Base-by-base conservation (phyloP, 352 stramenopile species). In the Thraustochytrium sp. region DNA sequence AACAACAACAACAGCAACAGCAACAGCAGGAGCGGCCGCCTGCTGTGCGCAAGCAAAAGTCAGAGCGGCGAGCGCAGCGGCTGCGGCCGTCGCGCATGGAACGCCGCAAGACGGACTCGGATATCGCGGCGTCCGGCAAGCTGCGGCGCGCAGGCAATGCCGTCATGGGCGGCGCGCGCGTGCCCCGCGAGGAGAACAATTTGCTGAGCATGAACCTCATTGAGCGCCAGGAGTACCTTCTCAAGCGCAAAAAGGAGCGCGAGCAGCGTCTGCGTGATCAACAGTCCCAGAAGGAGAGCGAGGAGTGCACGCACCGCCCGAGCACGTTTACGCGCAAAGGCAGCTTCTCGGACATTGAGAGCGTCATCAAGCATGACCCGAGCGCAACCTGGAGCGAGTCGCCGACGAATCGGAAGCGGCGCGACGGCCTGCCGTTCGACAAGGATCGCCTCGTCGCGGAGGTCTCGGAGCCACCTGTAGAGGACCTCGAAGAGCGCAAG, bases 171-270 rank as follows among this genome's bases (percentile, higher is more conserved):
- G 36, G 9, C 9, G n/a, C 34, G 9, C 59, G 26, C 16, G 11
- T 72, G 2, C 40, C 59, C 29, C 59, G 40, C 8, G 13, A 72
- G n/a, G 59, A 61, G 9, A 29, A 23, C 1, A 77, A 62, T 36
- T 36, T 77, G 8, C 26, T 62, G 5, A 77, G 65, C 46, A 77
- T 77, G 65, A 77, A 36, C 23, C 42, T 77, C 13, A 77, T 77
- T 31, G 65, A 77, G 11, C 65, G 65, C 18, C 65, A 77, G 37
- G 65, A 77, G 36, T 77, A 77, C 34, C 34, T 77, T 1, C 65
- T 77, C 8, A 55, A 77, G 34, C 42, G 49, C 23, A 77, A 77
- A 2, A 77, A 77, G 37, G 65, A 77, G 42, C 65, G 65, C 65
- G 42, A 77, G 26, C 42, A 77, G 31, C 29, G 37, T 5, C 42